Evolutionary conservation across 1,139 yeast species (phyloP), one percentile per base, ranked within the genome.

Genomic region (Diutina rugosa): DNA sequence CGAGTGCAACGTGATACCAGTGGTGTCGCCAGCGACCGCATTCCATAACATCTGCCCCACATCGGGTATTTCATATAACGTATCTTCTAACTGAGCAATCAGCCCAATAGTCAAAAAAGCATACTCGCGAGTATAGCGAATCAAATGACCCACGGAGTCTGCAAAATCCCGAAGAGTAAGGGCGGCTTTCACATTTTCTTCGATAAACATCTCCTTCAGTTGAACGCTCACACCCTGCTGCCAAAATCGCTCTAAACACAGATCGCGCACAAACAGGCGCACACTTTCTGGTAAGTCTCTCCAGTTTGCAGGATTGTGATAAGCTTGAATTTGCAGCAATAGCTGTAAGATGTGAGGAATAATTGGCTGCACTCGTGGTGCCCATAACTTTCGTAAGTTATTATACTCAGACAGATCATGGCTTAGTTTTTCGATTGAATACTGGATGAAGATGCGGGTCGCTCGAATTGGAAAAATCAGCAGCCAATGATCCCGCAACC

Each of bases 161-260:
- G 99, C 98, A 74, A 95, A 93, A 71, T 95, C 99, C 62, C 98
- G 78, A 58, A 93, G 72, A 0, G 98, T 90, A 61, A 87, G 87
- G 72, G 95, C 90, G 0, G 99, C 98, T 64, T 87, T 89, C 58
- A 90, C 96, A 64, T 85, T 90, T 65, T 95, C 98, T 67, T 90
- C 97, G 59, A 93, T 86, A 64, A 95, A 95, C 51, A 95, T 91
- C 66, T 95, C 99, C 63, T 90, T 87, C 7, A 96, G 85, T 69
- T 93, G 96, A 58, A 89, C 88, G 1, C 97, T 89, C 26, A 95
- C 95, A 18, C 99, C 99, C 60, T 91, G 96, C 66, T 95, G 98
- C 99, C 99, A 95, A 68, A 93, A 93, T 63, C 98, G 77, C 72
- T 95, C 99, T 67, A 85, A 82, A 55, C 96, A 87, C 62, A 95